Evolutionary conservation across 805 yeast species (phyloP).

Genomic region (Debaryomyces maramus): DNA sequence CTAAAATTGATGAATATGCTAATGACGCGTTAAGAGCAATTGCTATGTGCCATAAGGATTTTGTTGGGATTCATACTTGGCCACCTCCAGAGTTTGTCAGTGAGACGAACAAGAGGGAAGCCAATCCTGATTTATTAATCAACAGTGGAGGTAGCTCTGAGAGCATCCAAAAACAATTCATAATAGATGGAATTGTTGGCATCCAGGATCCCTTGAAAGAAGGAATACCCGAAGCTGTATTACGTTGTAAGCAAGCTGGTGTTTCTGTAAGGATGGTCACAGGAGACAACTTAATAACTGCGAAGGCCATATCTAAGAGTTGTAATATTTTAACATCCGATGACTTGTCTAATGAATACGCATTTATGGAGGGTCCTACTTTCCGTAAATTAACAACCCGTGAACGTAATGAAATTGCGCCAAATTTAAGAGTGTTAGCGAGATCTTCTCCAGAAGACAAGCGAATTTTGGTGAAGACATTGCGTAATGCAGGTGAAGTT

Average conservation of each 20-base stretch:
- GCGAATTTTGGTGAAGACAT: conserved; percentile 76
- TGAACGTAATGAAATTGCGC: conserved; percentile 63
- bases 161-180: conserved; percentile 21
- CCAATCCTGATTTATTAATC: conserved; percentile 29
- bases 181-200: conserved; percentile 78
- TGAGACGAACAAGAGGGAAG: conserved; percentile 18
- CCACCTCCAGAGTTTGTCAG: conserved; percentile 57
- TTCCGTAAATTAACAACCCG: conserved; percentile 66
- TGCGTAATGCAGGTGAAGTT: conserved; percentile 80
- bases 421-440: conserved; percentile 80
- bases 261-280: conserved; percentile 97
- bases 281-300: conserved; percentile 92
- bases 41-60: conserved; percentile 81
- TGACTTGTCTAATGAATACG: conserved; percentile 50
- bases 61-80: conserved; percentile 51
- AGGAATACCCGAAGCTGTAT: conserved; percentile 89
- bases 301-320: conserved; percentile 82
- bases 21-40: conserved; percentile 82
- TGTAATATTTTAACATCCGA: conserved; percentile 73
- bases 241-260: conserved; percentile 85
- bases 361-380: conserved; percentile 90
- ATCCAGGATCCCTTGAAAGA: conserved; percentile 92
- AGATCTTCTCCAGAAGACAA: conserved; percentile 97
- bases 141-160: conserved; percentile 22
- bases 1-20: conserved; percentile 58